These are phyloP conservation scores for Combretum micranthum DNA, from an alignment of 345 rosid species.

Conservation along the genomic window DNA sequence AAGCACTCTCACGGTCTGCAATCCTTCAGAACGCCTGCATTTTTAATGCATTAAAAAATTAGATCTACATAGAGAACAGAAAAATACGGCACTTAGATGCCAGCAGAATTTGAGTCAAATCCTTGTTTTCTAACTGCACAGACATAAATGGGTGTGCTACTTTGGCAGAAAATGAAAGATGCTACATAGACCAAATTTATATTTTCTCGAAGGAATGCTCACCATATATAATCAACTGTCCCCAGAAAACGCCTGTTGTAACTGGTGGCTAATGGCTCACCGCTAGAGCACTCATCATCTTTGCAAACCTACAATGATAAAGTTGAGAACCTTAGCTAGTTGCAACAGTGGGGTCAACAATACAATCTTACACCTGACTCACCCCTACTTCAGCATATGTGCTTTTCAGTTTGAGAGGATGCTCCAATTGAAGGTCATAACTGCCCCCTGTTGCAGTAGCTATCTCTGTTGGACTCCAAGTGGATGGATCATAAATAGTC, in stretches of 20 bases:
- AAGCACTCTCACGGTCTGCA: constrained; percentile 76
- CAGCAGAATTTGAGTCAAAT: no score
- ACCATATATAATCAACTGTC: constrained; percentile 96
- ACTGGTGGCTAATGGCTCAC: constrained; percentile 87
- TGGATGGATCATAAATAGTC: constrained; percentile 49
- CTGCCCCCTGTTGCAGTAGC: constrained; percentile 77
- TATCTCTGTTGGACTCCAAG: constrained; percentile 79
- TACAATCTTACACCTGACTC: constrained; percentile 3
- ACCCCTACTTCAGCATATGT: constrained; percentile 86
- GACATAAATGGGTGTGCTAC: no score
- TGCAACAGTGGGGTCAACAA: neutral
- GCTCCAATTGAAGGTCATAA: constrained; percentile 49
- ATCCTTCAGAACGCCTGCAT: constrained; percentile 80
- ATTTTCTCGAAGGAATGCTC: constrained; percentile 6
- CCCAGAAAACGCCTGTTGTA: constrained; percentile 85
- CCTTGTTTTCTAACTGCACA: no score
- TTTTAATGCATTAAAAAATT: constrained; percentile 7
- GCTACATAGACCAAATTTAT: neutral
- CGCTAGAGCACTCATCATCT: constrained; percentile 62
- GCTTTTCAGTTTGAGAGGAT: constrained; percentile 66
- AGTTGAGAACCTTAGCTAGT: no score
- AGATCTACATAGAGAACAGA: neutral
- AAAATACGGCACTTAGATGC: no score
- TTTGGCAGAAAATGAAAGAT: neutral
- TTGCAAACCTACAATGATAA: constrained; percentile 43